Conservation (phyloP, 1,139 yeast genomes). For the Geotrichum macrosporum region DNA sequence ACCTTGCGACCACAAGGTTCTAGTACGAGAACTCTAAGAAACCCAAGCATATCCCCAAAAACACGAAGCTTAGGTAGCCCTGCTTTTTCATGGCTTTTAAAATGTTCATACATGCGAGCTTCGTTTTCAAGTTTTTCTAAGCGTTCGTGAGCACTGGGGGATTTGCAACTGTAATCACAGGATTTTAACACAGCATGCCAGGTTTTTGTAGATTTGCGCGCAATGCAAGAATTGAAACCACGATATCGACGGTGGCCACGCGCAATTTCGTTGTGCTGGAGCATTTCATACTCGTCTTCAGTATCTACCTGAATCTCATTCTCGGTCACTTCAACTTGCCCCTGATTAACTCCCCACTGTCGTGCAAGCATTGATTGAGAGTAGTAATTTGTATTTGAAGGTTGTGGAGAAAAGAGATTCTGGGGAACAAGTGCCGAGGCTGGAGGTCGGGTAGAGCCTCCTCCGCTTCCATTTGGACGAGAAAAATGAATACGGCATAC, state of each 20-base stretch:
- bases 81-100: conserved; percentile 22
- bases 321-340: conserved; percentile 19
- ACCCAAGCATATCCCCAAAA: conserved; percentile 29
- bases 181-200: conserved; percentile 22
- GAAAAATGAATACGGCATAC: conserved; percentile 18
- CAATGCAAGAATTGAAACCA: conserved; percentile 10
- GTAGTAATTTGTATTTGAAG: conserved; percentile 3
- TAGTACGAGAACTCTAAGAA: conserved; percentile 28
- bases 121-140: conserved; percentile 24
- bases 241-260: conserved; percentile 16
- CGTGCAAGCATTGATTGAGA: background rate
- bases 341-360: conserved; percentile 18
- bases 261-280: conserved; percentile 18
- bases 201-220: conserved; percentile 9
- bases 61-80: conserved; percentile 27
- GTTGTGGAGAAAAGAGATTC: conserved; percentile 11
- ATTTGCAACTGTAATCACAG: conserved; percentile 21
- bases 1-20: conserved; percentile 30
- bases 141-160: conserved; percentile 2
- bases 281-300: conserved; percentile 17
- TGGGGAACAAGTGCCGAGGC: conserved; percentile 14
- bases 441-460: conserved; percentile 15
- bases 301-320: conserved; percentile 15
- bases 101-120: conserved; percentile 31
- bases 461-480: conserved; percentile 5